phyloP scores from a whole-genome alignment of 345 rosid species.

The Citropsis articulata region DNA sequence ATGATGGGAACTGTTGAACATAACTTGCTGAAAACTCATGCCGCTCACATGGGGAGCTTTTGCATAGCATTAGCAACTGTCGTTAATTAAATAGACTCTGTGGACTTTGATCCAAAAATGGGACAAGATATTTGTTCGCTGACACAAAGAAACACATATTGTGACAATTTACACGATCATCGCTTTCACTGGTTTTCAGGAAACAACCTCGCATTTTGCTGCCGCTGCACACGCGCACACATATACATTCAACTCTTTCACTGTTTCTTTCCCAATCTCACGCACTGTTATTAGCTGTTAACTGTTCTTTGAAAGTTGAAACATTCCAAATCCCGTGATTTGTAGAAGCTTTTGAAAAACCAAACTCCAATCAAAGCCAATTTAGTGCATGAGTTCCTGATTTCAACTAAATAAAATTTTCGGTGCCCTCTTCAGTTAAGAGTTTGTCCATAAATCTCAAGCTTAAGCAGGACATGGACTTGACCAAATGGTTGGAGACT shows the following conservation, averaged over 20 bases:
- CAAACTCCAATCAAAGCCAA: no score
- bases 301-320: not conserved
- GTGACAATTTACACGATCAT: not conserved
- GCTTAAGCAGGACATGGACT: no score
- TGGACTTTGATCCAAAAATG: not conserved
- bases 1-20: slow-evolving; percentile 13
- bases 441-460: no score
- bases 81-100: not conserved
- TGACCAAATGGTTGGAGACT: no score
- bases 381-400: no score
- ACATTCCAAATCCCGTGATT: no score
- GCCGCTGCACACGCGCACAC: no score
- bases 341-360: no score
- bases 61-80: not conserved
- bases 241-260: not conserved
- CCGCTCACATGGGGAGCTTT: slow-evolving; percentile 1
- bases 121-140: not conserved
- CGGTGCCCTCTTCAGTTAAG: no score
- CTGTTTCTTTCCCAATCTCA: not conserved
- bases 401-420: no score
- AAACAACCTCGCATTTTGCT: not conserved
- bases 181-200: not conserved
- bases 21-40: not conserved
- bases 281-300: not conserved
- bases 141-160: not conserved